These are phyloP conservation scores for Talaromyces piceae DNA, from an alignment of 2,329 filamentous ascomycete genomes.

Conservation along the genomic window DNA sequence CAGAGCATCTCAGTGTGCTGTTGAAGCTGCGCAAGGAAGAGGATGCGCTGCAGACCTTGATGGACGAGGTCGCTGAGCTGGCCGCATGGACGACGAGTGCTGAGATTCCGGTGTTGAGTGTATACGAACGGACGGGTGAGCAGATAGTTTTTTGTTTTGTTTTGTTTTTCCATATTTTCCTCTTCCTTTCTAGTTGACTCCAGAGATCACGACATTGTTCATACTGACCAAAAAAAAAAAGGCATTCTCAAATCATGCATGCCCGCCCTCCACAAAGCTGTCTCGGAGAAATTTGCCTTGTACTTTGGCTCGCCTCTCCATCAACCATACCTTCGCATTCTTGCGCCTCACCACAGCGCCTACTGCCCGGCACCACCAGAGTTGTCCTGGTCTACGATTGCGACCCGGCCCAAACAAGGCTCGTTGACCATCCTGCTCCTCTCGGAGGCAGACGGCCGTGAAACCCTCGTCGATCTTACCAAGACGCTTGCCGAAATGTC, in stretches of 20 bases:
- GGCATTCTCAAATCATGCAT: constrained; percentile 86
- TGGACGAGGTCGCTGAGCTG: constrained; percentile 87
- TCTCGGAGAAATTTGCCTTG: constrained; percentile 69
- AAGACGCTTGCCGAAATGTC: constrained; percentile 93
- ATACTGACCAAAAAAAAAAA: no score
- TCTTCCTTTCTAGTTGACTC: no score
- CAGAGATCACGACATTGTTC: no score
- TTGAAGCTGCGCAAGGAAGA: constrained; percentile 62
- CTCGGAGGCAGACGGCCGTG: constrained; percentile 79
- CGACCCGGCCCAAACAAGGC: constrained; percentile 18
- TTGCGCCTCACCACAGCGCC: constrained; percentile 60
- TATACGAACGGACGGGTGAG: constrained; percentile 84
- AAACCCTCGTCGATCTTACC: constrained; percentile 91
- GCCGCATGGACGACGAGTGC: constrained; percentile 88
- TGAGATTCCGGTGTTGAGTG: constrained; percentile 76
- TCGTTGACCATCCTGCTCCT: constrained; percentile 64
- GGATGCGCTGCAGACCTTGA: constrained; percentile 72
- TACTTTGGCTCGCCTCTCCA: constrained; percentile 69
- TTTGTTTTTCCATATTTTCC: no score
- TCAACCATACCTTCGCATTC: constrained; percentile 64
- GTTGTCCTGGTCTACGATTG: constrained; percentile 13
- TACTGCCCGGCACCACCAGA: constrained; percentile 19
- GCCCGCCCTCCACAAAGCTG: constrained; percentile 70
- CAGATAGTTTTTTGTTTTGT: not conserved
- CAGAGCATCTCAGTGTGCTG: constrained; percentile 81